phyloP scores from a whole-genome alignment of 768 basidiomycete species.

The Tylopilus subfusipes region DNA sequence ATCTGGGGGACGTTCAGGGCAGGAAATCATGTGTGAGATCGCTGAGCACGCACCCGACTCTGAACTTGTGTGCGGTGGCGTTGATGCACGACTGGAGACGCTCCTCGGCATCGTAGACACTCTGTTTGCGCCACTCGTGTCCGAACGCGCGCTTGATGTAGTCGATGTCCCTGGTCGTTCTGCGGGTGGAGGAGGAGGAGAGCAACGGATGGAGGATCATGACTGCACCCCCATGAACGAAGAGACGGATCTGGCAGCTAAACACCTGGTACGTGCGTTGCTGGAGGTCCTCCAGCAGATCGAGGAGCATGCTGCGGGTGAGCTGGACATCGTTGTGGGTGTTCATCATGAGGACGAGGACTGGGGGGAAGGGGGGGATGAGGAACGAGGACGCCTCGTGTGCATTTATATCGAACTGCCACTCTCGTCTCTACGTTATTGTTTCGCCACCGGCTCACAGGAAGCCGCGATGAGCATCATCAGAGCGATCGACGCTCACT shows the following conservation, averaged over 20 bases:
- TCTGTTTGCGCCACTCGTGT: slow-evolving; percentile 47
- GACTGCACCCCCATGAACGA: slow-evolving; percentile 70
- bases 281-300: slow-evolving; percentile 52
- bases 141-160: slow-evolving; percentile 61
- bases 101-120: slow-evolving; percentile 49
- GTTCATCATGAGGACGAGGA: slow-evolving; percentile 16
- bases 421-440: background rate
- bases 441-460: slow-evolving; percentile 1
- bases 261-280: slow-evolving; percentile 44
- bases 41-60: slow-evolving; percentile 40
- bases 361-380: background rate
- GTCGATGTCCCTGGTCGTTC: slow-evolving; percentile 64
- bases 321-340: slow-evolving; percentile 37
- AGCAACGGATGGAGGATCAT: slow-evolving; percentile 61
- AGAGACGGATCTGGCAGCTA: slow-evolving; percentile 51
- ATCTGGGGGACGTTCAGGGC: slow-evolving; percentile 9
- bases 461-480: slow-evolving; percentile 24
- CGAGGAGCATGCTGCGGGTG: slow-evolving; percentile 34
- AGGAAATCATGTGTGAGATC: background rate
- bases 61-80: slow-evolving; percentile 48
- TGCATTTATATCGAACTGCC: background rate
- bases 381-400: background rate
- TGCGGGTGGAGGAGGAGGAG: slow-evolving; percentile 40
- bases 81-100: slow-evolving; percentile 56
- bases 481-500: slow-evolving; percentile 65